Base-by-base conservation (phyloP, 345 rosid species). In the Streptanthus diversifolius region DNA sequence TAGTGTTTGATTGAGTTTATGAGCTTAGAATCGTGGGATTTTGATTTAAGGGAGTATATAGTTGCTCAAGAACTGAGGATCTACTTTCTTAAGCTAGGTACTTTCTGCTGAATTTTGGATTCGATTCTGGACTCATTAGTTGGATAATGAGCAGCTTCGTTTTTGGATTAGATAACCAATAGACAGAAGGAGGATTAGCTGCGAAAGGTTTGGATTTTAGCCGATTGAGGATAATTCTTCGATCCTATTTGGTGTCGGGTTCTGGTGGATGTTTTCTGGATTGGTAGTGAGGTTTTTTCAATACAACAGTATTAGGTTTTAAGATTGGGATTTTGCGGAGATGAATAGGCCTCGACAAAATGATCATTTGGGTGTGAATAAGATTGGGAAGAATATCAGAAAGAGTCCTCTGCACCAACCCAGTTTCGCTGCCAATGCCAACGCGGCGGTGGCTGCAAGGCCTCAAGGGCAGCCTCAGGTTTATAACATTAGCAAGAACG, bases 381-480 rank as follows among this genome's bases (percentile, higher is more conserved):
- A 87, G 85, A 80, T 77, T 14, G 93, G 98, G 43, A 93, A 83
- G 80, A 88, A 85, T 55, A 90, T 90, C 77, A 81, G 75, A 82
- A 93, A 93, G 82, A 93, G 98, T 63, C 97, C 96, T 8, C 63
- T 85, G 74, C 97, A 93, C 77, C 98, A 93, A 75, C 87, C 91
- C 0, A 86, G 65, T 73, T 85, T 87, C 41, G 58, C 74, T 15
- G 40, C 81, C 1, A 86, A 73, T 74, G 80, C 78, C 57, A 80
- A 79, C 12, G 17, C 17, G 7, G 3, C 15, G 0, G 24, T 52
- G 0, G 8, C 83, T 83, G 83, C 86, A 64, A 91, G 90, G 77
- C 93, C 96, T 65, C 98, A 87, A 82, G 87, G 87, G 49, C 96
- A 90, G 71, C 97, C 97, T 65, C 96, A 90, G 76, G 96, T 93